Evolutionary conservation across 257 asterid genomes (phyloP).

Genomic region (Plectranthus barbatus): DNA sequence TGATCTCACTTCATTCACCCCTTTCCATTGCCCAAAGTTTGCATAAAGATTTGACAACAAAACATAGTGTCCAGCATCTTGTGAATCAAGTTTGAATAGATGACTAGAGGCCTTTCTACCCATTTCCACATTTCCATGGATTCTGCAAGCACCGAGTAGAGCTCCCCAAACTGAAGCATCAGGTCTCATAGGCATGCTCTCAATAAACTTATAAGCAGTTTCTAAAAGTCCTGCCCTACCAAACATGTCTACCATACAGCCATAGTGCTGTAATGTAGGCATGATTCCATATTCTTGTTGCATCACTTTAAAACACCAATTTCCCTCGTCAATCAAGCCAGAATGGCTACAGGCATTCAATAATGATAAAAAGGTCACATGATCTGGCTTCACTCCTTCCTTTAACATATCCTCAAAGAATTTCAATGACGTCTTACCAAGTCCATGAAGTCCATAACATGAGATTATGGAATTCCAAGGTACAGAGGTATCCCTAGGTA

Average conservation of each 20-base stretch:
- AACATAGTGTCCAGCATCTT: constrained; percentile 67
- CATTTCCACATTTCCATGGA: constrained; percentile 55
- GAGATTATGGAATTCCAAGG: constrained; percentile 71
- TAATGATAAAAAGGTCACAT: constrained; percentile 61
- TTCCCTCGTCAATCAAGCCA: constrained; percentile 63
- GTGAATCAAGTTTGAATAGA: constrained; percentile 40
- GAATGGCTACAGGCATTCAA: constrained; percentile 75
- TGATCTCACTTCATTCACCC: constrained; percentile 65
- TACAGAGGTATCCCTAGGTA: constrained; percentile 34
- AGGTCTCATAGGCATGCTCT: constrained; percentile 44
- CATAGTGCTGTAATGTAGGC: constrained; percentile 55
- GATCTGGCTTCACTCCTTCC: constrained; percentile 58
- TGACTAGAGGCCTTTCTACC: constrained; percentile 44
- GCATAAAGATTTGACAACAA: constrained; percentile 77
- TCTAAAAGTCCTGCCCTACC: constrained; percentile 63
- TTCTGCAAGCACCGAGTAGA: constrained; percentile 63
- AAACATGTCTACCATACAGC: constrained; percentile 71
- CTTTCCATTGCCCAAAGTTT: constrained; percentile 58
- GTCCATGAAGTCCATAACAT: constrained; percentile 74
- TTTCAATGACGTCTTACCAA: constrained; percentile 46
- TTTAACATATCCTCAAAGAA: constrained; percentile 49
- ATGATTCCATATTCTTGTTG: constrained; percentile 39
- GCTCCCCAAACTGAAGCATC: constrained; percentile 69
- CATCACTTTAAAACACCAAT: constrained; percentile 50
- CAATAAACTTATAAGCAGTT: constrained; percentile 41